Evolutionary conservation across 2,329 filamentous ascomycete species (phyloP).

Genomic region (Arachnomyces sp.): DNA sequence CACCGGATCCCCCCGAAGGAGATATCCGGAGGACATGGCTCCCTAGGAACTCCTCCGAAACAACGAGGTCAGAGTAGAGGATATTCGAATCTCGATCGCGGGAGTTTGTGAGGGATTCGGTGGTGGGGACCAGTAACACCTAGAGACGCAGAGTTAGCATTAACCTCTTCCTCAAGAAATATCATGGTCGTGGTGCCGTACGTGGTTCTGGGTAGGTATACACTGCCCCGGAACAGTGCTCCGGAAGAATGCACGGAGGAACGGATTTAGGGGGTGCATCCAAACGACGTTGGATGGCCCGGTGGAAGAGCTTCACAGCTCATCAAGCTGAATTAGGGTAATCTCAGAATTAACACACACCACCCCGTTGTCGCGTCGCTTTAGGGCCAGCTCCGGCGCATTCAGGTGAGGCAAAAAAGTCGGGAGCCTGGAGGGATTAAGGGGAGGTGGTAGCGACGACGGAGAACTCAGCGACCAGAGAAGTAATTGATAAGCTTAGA

Average conservation of each 20-base stretch:
- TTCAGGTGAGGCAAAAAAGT: conserved; percentile 17
- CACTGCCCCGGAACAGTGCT: conserved; percentile 89
- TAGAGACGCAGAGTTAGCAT: conserved; percentile 20
- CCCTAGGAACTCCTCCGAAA: conserved; percentile 86
- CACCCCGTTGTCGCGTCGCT: conserved; percentile 20
- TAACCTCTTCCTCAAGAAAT: conserved; percentile 3
- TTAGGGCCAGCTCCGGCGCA: conserved; percentile 26
- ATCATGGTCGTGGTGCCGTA: conserved; percentile 25
- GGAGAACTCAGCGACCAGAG: no score
- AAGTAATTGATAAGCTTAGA: no score
- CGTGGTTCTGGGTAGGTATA: conserved; percentile 79
- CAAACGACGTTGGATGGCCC: conserved; percentile 44
- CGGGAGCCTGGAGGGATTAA: no score
- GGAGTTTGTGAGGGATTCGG: conserved; percentile 79
- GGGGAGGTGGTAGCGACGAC: background rate
- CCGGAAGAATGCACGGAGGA: conserved; percentile 96
- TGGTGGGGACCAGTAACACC: conserved; percentile 86
- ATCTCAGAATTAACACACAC: conserved; percentile 16
- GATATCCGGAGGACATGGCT: conserved; percentile 93
- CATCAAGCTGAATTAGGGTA: conserved; percentile 29
- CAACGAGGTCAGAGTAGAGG: conserved; percentile 68
- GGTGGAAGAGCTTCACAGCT: conserved; percentile 23
- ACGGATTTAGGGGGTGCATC: conserved; percentile 99
- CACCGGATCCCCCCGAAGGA: conserved; percentile 27
- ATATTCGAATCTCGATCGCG: conserved; percentile 79